Evolutionary conservation across 1,284 basidiomycete species (phyloP), one percentile per base, ranked within the genome.

Genomic region (Prillingera fragicola): DNA sequence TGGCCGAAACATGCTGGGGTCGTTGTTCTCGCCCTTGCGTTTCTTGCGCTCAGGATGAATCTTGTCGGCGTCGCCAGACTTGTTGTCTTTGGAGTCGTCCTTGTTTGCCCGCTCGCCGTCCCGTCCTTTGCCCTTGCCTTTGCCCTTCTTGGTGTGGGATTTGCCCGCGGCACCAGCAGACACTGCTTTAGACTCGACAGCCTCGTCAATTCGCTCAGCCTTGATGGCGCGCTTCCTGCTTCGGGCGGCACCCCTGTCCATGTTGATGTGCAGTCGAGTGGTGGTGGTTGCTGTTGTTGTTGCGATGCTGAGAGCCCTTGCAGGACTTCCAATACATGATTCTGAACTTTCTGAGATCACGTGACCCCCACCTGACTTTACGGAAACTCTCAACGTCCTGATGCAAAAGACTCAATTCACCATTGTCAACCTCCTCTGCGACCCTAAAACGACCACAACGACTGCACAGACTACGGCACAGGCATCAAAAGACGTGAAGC

Each of bases 191-290:
- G 39, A 29, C 2, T 33, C 23, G 2, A 31, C 39, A 14, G 36
- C 25, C 31, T 33, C 39, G n/a, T 33, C 13, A 5, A 33, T 7
- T 6, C 26, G 35, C 26, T 31, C 43, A 6, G 41, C 34, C 39
- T 37, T 26, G 26, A 39, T 31, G n/a, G 47, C 37, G 15, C 59
- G 41, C 39, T 65, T 68, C 5, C 57, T 46, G 28, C 62, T 64
- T 37, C 67, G 55, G 23, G 67, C 65, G 33, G 67, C 67, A n/a
- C 67, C 67, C 43, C 57, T 55, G 52, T 69, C 67, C 65, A 67
- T 67, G 7, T 27, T 51, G 21, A 5, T 41, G 26, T 32, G n/a
- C n/a, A 23, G 15, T 25, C 19, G 22, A 26, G 8, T 14, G 24
- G 17, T 41, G 22, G 19, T 17, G 18, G 25, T 33, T 28, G 14